Percentiles rank a stretch among this genome's conserved stretches.
phyloP scores from a whole-genome alignment of 306 rosid species.

The Cotoneaster glaucophyllus region DNA sequence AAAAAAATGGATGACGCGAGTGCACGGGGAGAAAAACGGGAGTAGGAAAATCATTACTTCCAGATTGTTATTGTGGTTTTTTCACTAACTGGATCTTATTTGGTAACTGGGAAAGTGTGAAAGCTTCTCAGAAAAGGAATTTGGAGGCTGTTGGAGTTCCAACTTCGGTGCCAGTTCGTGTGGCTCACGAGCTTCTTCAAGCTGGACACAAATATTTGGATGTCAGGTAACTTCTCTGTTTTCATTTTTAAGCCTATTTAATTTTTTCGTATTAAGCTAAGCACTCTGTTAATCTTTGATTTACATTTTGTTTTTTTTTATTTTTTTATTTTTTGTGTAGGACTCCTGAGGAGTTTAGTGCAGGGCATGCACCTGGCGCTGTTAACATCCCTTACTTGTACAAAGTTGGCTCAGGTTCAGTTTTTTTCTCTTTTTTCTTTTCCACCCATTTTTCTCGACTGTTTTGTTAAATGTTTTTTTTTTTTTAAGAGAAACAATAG shows the following conservation, averaged over 20 bases:
- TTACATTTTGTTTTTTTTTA: background rate
- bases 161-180: constrained; percentile 80
- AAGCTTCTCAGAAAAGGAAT: constrained; percentile 37
- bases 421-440: background rate
- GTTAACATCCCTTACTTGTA: constrained; percentile 74
- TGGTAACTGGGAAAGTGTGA: constrained; percentile 31
- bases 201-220: constrained; percentile 89
- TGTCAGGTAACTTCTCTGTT: constrained; percentile 45
- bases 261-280: background rate
- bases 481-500: too few relatives aligned
- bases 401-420: constrained; percentile 70
- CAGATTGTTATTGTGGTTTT: background rate
- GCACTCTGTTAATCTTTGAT: background rate
- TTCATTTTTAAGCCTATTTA: background rate
- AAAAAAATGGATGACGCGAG: background rate
- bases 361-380: constrained; percentile 68
- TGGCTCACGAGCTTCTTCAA: constrained; percentile 76
- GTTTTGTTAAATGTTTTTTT: background rate
- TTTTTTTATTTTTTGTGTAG: constrained; percentile 19
- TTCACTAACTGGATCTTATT: background rate
- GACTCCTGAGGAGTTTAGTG: constrained; percentile 67
- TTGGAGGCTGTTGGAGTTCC: constrained; percentile 49
- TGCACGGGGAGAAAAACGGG: background rate
- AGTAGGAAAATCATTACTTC: background rate
- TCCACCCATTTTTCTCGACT: background rate